Conservation (phyloP, 2,329 filamentous ascomycete species). For the Colletotrichum tabaci region DNA sequence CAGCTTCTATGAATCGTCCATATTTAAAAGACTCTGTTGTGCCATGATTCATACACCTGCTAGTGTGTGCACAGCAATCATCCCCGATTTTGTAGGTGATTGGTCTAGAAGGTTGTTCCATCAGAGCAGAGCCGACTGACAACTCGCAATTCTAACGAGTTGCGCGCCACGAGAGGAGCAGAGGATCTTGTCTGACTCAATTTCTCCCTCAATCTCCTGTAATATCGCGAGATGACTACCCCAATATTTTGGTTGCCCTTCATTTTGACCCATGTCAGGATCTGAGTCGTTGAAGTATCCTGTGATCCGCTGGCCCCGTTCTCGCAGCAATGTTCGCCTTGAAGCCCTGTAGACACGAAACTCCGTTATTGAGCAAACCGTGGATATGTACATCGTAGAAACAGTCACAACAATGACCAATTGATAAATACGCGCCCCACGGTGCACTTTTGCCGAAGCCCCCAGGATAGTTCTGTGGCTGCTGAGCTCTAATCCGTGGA, state of each 20-base stretch:
- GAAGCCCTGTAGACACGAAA: conserved; percentile 53
- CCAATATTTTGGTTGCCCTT: conserved; percentile 55
- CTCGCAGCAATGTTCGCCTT: conserved; percentile 51
- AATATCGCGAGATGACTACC: conserved; percentile 52
- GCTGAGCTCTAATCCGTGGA: no score
- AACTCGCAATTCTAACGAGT: not conserved
- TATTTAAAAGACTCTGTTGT: not conserved
- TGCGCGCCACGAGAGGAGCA: conserved; percentile 57
- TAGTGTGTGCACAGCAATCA: not conserved
- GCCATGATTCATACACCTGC: not conserved
- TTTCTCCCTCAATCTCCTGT: conserved; percentile 52
- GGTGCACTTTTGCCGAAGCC: no score
- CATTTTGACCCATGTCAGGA: conserved; percentile 50
- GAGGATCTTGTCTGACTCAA: conserved; percentile 57
- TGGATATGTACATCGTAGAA: conserved; percentile 42
- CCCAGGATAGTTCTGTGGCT: no score
- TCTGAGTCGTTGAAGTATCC: conserved; percentile 61
- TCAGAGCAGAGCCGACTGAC: no score
- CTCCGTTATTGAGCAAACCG: conserved; percentile 51
- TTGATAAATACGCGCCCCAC: no score
- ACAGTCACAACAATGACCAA: no score
- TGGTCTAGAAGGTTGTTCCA: no score
- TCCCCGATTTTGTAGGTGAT: no score
- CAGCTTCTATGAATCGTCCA: not conserved
- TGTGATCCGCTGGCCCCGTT: conserved; percentile 50